Evolutionary conservation across 2,329 filamentous ascomycete species (phyloP), one percentile per base, ranked within the genome.

Genomic region (Trichophyton verrucosum): DNA sequence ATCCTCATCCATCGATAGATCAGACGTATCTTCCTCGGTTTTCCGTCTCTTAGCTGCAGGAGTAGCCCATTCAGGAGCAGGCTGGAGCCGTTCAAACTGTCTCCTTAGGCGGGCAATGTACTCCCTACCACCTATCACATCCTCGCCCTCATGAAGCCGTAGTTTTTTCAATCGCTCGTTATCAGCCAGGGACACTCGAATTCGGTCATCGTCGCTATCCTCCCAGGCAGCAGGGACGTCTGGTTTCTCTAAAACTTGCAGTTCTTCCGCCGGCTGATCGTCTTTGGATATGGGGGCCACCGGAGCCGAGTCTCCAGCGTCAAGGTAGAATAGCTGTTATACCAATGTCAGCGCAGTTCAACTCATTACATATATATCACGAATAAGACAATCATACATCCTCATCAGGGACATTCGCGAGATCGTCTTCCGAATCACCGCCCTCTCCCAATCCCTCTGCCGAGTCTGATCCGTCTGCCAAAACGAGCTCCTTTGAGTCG

Each of bases 201-300:
- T 77, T 60, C 89, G 83, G 70, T 97, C 94, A 70, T 99, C 94
- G 68, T 99, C 94, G 73, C 91, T 97, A 72, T 99, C 94, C 66
- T 91, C 85, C 94, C 94, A 99, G 22, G 77, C 73, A 1, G 75
- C 74, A 9, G 62, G 11, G 40, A 44, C 22, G 24, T 47, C 59
- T 6, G 58, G 38, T 22, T 27, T 33, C 8, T 22, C 20, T 27
- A 46, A 27, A 15, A 8, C 3, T 2, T 59, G 40, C 20, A 49
- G n/a, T 4, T 30, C 17, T 22, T 13, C 24, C 4, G 44, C 66
- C 75, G 65, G 61, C 72, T 68, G 57, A 57, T 57, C 42, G 61
- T 55, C 57, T 60, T 62, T 59, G 68, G 68, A 66, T 66, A 44
- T 44, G 61, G 53, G 1, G 64, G 63, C 24, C 57, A 22, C 61